Evolutionary conservation across 352 stramenopile species (phyloP).

Genomic region (Pythium utonaiense): DNA sequence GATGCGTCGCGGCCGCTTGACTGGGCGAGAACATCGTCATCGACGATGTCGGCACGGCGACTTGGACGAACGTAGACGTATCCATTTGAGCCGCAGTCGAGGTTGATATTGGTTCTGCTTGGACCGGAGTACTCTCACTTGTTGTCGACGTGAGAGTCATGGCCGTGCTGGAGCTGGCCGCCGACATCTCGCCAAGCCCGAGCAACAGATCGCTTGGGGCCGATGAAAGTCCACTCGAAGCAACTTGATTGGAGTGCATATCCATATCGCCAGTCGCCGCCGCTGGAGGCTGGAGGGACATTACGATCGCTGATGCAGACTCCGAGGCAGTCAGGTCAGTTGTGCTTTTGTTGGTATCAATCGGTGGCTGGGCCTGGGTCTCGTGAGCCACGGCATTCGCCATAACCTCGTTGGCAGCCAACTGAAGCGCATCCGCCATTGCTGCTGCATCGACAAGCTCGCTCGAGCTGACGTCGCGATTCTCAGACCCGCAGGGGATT

Average conservation of each 20-base stretch:
- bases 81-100: background rate
- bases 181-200: slow-evolving; percentile 2
- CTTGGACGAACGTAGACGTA: background rate
- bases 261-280: background rate
- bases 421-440: slow-evolving; percentile 1
- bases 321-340: background rate
- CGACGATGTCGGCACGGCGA: slow-evolving; percentile 7
- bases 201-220: slow-evolving; percentile 15
- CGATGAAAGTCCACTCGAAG: background rate
- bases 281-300: slow-evolving; percentile 15
- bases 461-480: slow-evolving; percentile 3
- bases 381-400: background rate
- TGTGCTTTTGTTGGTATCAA: background rate
- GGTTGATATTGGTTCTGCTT: background rate
- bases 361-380: background rate
- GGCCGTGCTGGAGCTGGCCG: background rate
- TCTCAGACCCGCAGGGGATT: slow-evolving; percentile 19
- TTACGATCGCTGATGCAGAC: slow-evolving; percentile 7
- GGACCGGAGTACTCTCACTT: background rate
- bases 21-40: slow-evolving; percentile 20
- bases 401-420: background rate
- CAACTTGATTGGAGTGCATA: background rate
- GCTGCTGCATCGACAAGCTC: background rate
- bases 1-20: slow-evolving; percentile 36
- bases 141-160: background rate